Evolutionary conservation across 768 basidiomycete species (phyloP).

Genomic region (Coprinellus micaceus): DNA sequence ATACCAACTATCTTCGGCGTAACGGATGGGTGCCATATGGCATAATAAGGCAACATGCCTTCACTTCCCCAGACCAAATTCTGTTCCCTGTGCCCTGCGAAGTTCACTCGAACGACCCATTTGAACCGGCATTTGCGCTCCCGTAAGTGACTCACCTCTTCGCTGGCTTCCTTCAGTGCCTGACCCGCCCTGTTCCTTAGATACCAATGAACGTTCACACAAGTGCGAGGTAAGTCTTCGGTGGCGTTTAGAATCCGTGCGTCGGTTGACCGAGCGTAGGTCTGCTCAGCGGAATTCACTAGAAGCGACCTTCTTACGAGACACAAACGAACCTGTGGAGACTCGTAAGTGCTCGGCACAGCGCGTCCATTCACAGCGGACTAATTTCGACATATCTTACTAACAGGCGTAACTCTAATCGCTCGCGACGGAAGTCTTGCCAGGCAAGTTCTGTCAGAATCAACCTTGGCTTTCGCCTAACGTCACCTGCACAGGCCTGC

Average conservation of each 20-base stretch:
- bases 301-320: constrained; percentile 69
- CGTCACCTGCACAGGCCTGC: constrained; percentile 40
- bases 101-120: constrained; percentile 72
- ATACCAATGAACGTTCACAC: constrained; percentile 64
- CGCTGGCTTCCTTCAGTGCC: not conserved
- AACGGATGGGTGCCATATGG: constrained; percentile 41
- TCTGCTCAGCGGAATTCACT: constrained; percentile 66
- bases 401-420: constrained; percentile 41
- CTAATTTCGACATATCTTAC: too few species aligned
- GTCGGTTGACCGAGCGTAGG: too few species aligned
- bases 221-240: constrained; percentile 52
- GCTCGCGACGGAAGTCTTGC: constrained; percentile 66
- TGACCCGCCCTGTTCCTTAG: too few species aligned
- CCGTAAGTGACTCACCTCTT: constrained; percentile 41
- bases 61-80: constrained; percentile 69
- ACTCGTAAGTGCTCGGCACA: constrained; percentile 46
- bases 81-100: constrained; percentile 66
- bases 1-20: constrained; percentile 26
- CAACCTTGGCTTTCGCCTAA: constrained; percentile 6
- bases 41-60: constrained; percentile 62
- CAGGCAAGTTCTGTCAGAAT: constrained; percentile 29
- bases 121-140: constrained; percentile 70
- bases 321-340: constrained; percentile 69
- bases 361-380: too few species aligned
- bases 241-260: too few species aligned